Conservation (phyloP, 2,329 filamentous ascomycete species). For the Apiospora malaysiana region DNA sequence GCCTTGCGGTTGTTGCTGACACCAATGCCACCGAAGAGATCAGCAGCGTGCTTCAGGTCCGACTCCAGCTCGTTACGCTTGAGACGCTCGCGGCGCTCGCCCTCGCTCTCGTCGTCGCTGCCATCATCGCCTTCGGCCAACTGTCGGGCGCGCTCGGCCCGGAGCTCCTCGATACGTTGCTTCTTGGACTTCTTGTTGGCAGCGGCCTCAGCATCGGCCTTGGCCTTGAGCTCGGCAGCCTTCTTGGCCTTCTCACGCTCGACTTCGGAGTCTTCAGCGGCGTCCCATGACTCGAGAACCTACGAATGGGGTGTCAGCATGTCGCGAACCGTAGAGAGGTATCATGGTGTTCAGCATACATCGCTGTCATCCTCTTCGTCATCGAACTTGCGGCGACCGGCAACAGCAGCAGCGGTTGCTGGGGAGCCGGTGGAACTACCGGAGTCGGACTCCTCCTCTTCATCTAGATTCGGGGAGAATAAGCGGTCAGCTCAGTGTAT, state of each 20-base stretch:
- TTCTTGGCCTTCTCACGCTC: constrained; percentile 95
- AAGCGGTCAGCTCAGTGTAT: constrained; percentile 25
- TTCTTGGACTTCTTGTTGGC: constrained; percentile 90
- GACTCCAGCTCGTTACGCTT: constrained; percentile 83
- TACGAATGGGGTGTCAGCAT: constrained; percentile 43
- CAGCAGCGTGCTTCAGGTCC: constrained; percentile 88
- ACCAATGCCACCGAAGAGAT: constrained; percentile 79
- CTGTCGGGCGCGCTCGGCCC: constrained; percentile 63
- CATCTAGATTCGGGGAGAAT: constrained; percentile 7
- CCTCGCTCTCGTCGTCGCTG: constrained; percentile 76
- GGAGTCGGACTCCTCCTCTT: constrained; percentile 26
- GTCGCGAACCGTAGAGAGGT: not conserved
- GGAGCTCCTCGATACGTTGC: constrained; percentile 82
- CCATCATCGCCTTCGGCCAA: constrained; percentile 60
- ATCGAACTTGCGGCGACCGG: constrained; percentile 24
- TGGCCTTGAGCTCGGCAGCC: constrained; percentile 83
- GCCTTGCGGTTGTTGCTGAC: constrained; percentile 69
- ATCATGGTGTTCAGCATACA: constrained; percentile 10
- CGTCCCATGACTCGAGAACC: constrained; percentile 97
- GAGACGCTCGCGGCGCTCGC: constrained; percentile 75
- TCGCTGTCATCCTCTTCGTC: constrained; percentile 28
- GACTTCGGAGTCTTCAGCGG: constrained; percentile 93
- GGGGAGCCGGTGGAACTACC: constrained; percentile 21
- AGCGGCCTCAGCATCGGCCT: constrained; percentile 85
- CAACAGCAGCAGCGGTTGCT: constrained; percentile 12